phyloP scores from a whole-genome alignment of 306 rosid genomes.

The Castanopsis chinensis region DNA sequence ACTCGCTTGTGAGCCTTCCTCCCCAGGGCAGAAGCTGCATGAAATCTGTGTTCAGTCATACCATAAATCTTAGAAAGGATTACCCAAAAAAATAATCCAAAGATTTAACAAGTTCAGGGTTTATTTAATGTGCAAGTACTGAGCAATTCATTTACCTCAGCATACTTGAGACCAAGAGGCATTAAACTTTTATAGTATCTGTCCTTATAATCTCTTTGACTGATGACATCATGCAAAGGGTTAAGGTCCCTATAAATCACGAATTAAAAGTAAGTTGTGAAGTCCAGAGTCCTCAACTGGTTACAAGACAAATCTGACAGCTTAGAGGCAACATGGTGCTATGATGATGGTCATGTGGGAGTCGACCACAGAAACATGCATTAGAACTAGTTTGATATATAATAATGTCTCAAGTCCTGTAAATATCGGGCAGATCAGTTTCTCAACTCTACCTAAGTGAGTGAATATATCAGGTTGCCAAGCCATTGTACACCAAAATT shows the following conservation, averaged over 20 bases:
- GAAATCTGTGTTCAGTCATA: constrained; percentile 60
- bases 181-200: constrained; percentile 69
- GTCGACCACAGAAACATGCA: not conserved
- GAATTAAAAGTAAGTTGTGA: constrained; percentile 9
- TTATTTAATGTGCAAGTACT: not conserved
- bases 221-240: constrained; percentile 81
- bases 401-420: not conserved
- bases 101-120: not conserved
- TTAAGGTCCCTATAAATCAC: constrained; percentile 72
- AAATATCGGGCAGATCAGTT: not conserved
- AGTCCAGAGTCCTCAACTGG: not conserved
- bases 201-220: constrained; percentile 58
- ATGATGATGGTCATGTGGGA: not conserved
- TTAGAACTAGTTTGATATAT: not conserved
- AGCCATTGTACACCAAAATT: too few species aligned
- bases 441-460: not conserved
- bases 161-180: constrained; percentile 73
- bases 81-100: not conserved
- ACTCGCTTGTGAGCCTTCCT: constrained; percentile 93
- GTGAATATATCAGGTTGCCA: too few species aligned
- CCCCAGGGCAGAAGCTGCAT: constrained; percentile 99
- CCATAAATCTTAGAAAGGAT: constrained; percentile 37
- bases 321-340: not conserved
- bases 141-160: constrained; percentile 53
- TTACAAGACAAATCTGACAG: not conserved